Base-by-base conservation (phyloP, 768 basidiomycete species). In the Podaxis sp. region DNA sequence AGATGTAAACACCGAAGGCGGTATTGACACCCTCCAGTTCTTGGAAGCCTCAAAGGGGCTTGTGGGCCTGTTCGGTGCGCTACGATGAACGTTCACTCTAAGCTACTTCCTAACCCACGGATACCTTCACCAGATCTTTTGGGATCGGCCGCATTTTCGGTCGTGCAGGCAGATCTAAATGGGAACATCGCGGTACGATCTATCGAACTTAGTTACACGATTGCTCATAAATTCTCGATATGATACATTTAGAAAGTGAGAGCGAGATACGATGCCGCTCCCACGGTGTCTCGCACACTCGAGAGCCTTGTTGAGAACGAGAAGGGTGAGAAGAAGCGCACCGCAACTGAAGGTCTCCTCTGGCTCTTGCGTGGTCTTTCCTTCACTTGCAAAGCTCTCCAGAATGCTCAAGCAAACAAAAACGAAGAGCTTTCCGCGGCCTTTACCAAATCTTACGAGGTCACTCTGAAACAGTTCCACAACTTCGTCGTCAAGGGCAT, bases 361-460 rank as follows among this genome's bases (percentile, higher is more conserved):
- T 99, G 97, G 97, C 84, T 99, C 54, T 82, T 95, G 53, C 87
- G 95, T 33, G 97, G 95, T 2, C 84, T 96, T 57, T 84, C 86
- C 30, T 99, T 99, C 80, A 99, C 96, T 38, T 87, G 88, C 76
- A 80, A 84, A 61, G 91, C 91, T 0, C 84, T 99, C 26, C 83
- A 90, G 66, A 77, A 82, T 51, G 84, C 89, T 0, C 90, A 94
- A 69, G 80, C 77, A 3, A 84, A 96, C 74, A 79, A 84, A 51
- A 71, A 71, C 1, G 72, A 79, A 52, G 91, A 95, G 72, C 85
- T 99, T 13, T 69, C 85, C 2, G 76, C 66, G 0, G 90, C 90
- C 19, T 99, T 99, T 75, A 87, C 78, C 30, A 86, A 87, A 51
- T 84, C 92, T 0, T 99, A 99, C 73, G 89, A 88, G 22, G 80